phyloP scores from a whole-genome alignment of 75 land plant species.

The Selaginella tamariscina region DNA sequence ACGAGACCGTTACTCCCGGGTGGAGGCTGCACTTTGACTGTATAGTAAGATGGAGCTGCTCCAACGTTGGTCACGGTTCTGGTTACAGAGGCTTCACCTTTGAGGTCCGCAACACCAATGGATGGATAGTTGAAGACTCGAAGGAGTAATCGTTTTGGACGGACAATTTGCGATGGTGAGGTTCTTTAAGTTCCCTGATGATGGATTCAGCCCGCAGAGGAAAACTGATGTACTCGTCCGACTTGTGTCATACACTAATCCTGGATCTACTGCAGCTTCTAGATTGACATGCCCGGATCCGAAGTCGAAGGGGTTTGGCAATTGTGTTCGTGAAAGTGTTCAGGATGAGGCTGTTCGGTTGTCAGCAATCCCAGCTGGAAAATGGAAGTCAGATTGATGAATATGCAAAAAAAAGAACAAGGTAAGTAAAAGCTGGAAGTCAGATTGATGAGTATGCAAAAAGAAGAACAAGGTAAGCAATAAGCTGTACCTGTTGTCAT shows the following conservation, averaged over 20 bases:
- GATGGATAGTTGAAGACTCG: conserved; percentile 52
- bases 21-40: background rate
- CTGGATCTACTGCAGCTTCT: background rate
- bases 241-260: background rate
- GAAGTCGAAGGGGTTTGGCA: background rate
- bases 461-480: background rate
- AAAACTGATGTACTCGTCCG: background rate
- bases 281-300: background rate
- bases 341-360: background rate
- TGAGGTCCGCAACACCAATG: conserved; percentile 36
- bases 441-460: background rate
- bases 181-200: background rate
- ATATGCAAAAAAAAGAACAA: background rate
- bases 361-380: background rate
- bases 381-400: background rate
- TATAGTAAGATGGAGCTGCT: background rate
- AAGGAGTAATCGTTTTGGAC: background rate
- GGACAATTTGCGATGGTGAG: background rate
- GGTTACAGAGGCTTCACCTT: conserved; percentile 22
- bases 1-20: background rate
- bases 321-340: background rate
- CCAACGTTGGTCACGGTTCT: conserved; percentile 47
- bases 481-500: background rate
- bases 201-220: background rate
- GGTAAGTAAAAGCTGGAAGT: background rate